These are phyloP conservation scores for Colletotrichum tropicicola DNA, from an alignment of 2,329 filamentous ascomycete genomes.

Conservation along the genomic window DNA sequence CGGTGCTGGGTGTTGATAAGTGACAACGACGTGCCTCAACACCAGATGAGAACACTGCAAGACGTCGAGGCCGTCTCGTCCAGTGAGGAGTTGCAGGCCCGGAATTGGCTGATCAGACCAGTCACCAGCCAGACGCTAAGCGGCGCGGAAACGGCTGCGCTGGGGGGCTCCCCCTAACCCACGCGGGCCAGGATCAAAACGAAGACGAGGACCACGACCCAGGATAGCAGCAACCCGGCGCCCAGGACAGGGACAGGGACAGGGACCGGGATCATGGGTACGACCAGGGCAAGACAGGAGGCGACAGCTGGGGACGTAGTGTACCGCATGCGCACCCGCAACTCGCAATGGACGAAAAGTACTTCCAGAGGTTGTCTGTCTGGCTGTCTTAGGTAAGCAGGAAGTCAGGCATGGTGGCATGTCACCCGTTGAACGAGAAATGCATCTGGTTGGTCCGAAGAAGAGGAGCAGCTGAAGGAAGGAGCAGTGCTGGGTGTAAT, in stretches of 20 bases:
- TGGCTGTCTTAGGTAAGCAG: not conserved
- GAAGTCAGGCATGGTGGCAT: not conserved
- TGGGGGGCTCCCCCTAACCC: slow-evolving; percentile 3
- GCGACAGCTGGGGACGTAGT: slow-evolving; percentile 14
- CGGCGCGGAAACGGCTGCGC: slow-evolving; percentile 25
- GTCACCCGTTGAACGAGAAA: too few species aligned
- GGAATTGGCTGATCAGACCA: too few species aligned
- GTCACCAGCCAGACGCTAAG: too few species aligned
- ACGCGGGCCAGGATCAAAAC: slow-evolving; percentile 3
- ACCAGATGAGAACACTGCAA: too few species aligned
- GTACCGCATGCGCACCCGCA: too few species aligned
- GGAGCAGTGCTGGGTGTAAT: too few species aligned
- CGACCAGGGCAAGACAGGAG: slow-evolving; percentile 16
- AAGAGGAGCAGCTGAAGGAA: too few species aligned
- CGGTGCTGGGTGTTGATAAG: not conserved
- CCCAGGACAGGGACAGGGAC: not conserved
- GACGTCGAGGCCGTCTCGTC: not conserved
- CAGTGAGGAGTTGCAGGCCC: slow-evolving; percentile 7
- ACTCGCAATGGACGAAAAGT: too few species aligned
- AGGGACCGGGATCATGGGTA: slow-evolving; percentile 26
- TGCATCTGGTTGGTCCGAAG: too few species aligned
- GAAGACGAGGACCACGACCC: not conserved
- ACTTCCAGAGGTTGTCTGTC: not conserved
- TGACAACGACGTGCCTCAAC: not conserved
- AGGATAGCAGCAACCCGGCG: not conserved